A percentile compares a stretch with the other conserved stretches of the same genome.
These are phyloP conservation scores for Aspergillus novofumigatus DNA, from an alignment of 2,329 filamentous ascomycete genomes.

Conservation along the genomic window DNA sequence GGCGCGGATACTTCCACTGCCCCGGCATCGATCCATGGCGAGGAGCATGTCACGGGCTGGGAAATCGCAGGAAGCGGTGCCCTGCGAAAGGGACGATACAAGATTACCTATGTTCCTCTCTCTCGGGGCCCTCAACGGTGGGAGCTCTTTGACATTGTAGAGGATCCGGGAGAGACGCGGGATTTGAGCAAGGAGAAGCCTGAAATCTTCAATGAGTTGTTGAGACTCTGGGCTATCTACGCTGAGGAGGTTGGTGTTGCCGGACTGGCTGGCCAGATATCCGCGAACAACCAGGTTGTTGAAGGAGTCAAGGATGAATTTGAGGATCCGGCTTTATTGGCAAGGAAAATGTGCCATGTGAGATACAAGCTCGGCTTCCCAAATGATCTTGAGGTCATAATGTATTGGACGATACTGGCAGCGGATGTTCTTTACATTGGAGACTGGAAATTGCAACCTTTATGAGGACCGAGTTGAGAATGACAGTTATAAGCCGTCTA, in stretches of 20 bases:
- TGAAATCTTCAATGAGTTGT: slow-evolving; percentile 45
- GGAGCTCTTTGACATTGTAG: slow-evolving; percentile 53
- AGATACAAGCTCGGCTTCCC: neutral
- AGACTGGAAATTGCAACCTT: no score
- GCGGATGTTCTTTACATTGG: no score
- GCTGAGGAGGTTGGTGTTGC: slow-evolving; percentile 57
- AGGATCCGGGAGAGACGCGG: slow-evolving; percentile 51
- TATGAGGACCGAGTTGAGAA: neutral
- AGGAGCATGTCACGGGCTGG: slow-evolving; percentile 54
- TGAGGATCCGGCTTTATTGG: neutral
- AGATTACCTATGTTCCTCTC: slow-evolving; percentile 55
- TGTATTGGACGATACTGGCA: neutral
- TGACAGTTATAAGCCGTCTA: neutral
- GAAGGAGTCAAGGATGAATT: neutral
- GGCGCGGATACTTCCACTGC: slow-evolving; percentile 27
- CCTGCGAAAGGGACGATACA: slow-evolving; percentile 54
- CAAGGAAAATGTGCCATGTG: neutral
- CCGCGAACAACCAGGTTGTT: neutral
- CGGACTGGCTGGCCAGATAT: slow-evolving; percentile 35
- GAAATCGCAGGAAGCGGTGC: slow-evolving; percentile 54
- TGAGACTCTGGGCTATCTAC: slow-evolving; percentile 56
- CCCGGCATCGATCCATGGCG: slow-evolving; percentile 43
- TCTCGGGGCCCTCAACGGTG: slow-evolving; percentile 54
- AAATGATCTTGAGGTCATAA: neutral
- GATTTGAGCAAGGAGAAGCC: slow-evolving; percentile 43